A percentile compares a stretch with the other conserved stretches of the same genome.
Evolutionary conservation across 306 rosid species (phyloP).

Genomic region (Castanopsis chinensis): DNA sequence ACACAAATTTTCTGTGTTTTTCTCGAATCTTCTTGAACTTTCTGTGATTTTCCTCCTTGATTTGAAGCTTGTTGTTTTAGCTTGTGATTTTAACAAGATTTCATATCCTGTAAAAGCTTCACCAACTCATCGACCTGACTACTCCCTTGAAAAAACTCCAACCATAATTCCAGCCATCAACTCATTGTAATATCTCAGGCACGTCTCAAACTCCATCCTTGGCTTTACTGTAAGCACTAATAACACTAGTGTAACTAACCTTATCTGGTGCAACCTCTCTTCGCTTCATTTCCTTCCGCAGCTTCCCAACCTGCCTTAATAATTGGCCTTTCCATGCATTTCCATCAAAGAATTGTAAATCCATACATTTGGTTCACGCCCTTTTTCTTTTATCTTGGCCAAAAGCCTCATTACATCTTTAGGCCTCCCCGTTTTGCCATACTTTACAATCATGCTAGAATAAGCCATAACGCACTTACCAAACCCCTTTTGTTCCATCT

Average conservation of each 20-base stretch:
- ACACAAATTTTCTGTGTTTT: too few relatives aligned
- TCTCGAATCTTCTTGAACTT: too few relatives aligned
- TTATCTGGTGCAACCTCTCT: conserved; percentile 65
- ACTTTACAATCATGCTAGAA: conserved; percentile 72
- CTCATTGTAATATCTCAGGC: conserved; percentile 45
- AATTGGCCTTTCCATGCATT: conserved; percentile 62
- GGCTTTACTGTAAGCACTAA: conserved; percentile 56
- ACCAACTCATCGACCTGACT: conserved; percentile 53
- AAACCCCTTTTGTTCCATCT: conserved; percentile 67
- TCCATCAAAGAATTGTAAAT: conserved; percentile 71
- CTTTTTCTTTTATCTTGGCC: conserved; percentile 79
- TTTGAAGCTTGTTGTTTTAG: too few relatives aligned
- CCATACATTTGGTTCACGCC: conserved; percentile 74
- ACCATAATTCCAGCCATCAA: conserved; percentile 71
- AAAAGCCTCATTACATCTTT: conserved; percentile 51
- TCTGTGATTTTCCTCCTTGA: too few relatives aligned
- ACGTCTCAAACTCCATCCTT: conserved; percentile 49
- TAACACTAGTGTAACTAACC: conserved; percentile 58
- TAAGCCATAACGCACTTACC: conserved; percentile 67
- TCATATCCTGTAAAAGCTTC: conserved; percentile 65
- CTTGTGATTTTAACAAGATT: too few relatives aligned
- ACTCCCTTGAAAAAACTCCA: conserved; percentile 51
- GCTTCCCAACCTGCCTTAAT: conserved; percentile 62
- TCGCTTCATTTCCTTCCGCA: conserved; percentile 73
- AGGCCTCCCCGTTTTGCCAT: conserved; percentile 59